Conservation (phyloP, 2,329 filamentous ascomycete species). For the Alternaria sp. region DNA sequence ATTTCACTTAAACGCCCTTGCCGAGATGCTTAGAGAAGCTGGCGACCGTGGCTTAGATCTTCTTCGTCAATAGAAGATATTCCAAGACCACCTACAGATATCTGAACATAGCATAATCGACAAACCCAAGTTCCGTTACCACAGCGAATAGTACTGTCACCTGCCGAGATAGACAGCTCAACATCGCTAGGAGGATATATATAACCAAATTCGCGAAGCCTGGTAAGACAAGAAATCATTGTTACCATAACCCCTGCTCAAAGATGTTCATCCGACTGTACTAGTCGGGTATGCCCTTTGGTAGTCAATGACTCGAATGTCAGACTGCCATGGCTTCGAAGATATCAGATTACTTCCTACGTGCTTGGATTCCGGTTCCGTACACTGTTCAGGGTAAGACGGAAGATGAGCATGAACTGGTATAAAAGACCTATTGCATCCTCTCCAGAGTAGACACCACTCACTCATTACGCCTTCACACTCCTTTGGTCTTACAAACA, state of each 20-base stretch:
- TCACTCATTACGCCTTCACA: background rate
- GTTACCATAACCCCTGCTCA: background rate
- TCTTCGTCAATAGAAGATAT: conserved; percentile 21
- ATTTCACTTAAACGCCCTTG: background rate
- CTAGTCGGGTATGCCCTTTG: background rate
- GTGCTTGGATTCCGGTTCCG: fast-evolving
- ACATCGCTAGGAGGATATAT: background rate
- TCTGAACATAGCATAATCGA: background rate
- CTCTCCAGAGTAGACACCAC: background rate
- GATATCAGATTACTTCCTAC: background rate
- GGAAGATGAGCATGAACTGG: background rate
- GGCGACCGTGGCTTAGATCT: conserved; percentile 31
- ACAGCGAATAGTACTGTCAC: no score
- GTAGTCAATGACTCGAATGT: background rate
- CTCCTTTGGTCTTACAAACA: background rate
- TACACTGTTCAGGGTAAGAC: background rate
- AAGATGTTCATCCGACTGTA: background rate
- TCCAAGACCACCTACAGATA: background rate
- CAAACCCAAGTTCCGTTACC: background rate
- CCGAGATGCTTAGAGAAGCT: conserved; percentile 26
- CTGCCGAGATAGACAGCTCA: no score
- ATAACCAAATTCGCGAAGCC: background rate
- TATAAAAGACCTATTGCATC: background rate
- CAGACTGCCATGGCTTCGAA: background rate
- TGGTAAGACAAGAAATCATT: background rate